These are phyloP conservation scores for Rhizoclosmatium globosum DNA, from an alignment of 192 early-diverging fungal species.

Conservation along the genomic window DNA sequence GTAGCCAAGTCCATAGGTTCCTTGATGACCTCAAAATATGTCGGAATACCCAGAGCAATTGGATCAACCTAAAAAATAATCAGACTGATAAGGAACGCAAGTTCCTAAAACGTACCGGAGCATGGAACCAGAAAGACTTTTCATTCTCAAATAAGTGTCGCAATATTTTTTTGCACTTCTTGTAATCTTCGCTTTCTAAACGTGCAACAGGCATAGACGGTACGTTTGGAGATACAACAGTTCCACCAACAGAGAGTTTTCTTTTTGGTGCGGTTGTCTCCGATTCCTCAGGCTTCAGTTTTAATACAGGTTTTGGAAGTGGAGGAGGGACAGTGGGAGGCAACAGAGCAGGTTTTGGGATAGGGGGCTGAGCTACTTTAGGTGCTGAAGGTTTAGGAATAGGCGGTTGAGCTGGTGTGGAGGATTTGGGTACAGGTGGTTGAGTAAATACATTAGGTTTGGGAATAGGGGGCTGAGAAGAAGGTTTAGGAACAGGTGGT, in stretches of 20 bases:
- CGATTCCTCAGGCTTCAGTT: slow-evolving; percentile 19
- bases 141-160: slow-evolving; percentile 34
- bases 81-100: not conserved
- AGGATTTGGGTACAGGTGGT: slow-evolving; percentile 1
- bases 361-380: slow-evolving; percentile 1
- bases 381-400: not conserved
- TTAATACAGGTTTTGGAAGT: slow-evolving; percentile 9
- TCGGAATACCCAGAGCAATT: slow-evolving; percentile 81
- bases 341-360: not conserved
- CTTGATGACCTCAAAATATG: slow-evolving; percentile 86
- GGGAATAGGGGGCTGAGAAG: not conserved
- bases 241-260: slow-evolving; percentile 23
- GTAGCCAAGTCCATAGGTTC: slow-evolving; percentile 89
- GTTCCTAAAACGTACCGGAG: slow-evolving; percentile 31
- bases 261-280: slow-evolving; percentile 1
- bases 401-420: slow-evolving; percentile 5
- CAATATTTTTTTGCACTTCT: slow-evolving; percentile 44
- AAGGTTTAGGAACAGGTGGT: not conserved
- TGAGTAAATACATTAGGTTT: not conserved
- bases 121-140: slow-evolving; percentile 47
- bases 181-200: slow-evolving; percentile 31
- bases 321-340: not conserved
- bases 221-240: not conserved
- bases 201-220: not conserved
- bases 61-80: slow-evolving; percentile 72